Base-by-base conservation (phyloP, 192 early-diverging fungal species). In the Paraglomus brasilianum region DNA sequence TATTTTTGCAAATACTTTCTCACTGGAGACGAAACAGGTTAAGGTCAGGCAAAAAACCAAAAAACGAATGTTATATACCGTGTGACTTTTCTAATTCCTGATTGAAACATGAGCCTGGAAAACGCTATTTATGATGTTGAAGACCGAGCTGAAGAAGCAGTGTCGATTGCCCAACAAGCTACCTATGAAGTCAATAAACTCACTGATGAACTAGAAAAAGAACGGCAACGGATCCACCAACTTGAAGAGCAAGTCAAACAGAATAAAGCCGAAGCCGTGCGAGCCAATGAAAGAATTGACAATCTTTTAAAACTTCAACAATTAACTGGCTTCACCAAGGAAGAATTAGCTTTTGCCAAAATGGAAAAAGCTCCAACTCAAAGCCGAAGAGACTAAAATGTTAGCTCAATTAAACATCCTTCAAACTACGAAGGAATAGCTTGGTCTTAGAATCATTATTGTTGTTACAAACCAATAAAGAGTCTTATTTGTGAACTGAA, bases 231-330 rank as follows among this genome's bases (percentile, higher is more conserved):
- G 10, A 24, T 56, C 9, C 11, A 53, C 7, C 7, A 53, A 53
- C 19, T 53, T 21, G 53, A 15, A 24, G 53, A 1, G 5, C 9
- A 53, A 53, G 30, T 56, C 14, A 9, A 21, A 15, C 10, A 56
- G 1, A 56, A 56, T 21, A 10, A 56, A 2, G 8, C 11, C 10
- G 14, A 21, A 56, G 6, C 53, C 8, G 19, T 1, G 7, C 30
- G 10, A 24, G 53, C 53, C 22, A 56, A 56, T 56, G 7, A 56
- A 56, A 10, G 53, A 10, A 1, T 56, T n/a, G 53, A 56, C 19
- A 53, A 53, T 17, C 52, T 53, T n/a, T 10, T 53, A 53, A 53
- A 53, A 53, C 14, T 22, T 17, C 52, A 53, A 53, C 9, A 53
- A 21, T 17, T 53, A 6, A 19, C 19, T n/a, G 52, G 22, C 22